These are phyloP conservation scores for Ustulina deusta DNA, from an alignment of 2,329 filamentous ascomycete genomes.

Conservation along the genomic window DNA sequence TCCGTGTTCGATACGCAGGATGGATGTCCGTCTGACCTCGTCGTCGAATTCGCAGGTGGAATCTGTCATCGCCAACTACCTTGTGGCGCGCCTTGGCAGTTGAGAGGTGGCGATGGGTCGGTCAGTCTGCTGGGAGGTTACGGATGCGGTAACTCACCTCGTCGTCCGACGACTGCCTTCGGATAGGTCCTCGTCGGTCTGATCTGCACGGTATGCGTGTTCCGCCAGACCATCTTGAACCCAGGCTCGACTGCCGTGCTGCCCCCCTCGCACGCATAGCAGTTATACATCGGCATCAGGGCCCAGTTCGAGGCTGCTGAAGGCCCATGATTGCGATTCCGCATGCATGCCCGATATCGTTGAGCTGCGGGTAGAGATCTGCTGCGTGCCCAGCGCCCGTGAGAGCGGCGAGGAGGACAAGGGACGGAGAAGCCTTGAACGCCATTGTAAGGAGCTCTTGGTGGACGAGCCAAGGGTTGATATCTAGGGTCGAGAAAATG, in stretches of 20 bases:
- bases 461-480: not conserved
- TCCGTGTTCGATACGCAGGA: slow-evolving; percentile 2
- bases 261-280: slow-evolving; percentile 14
- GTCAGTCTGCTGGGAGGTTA: not conserved
- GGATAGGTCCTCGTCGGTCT: slow-evolving; percentile 29
- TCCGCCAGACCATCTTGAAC: slow-evolving; percentile 34
- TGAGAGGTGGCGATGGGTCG: not conserved
- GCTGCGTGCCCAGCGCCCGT: not conserved
- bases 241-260: slow-evolving; percentile 21
- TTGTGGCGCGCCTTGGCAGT: slow-evolving; percentile 28
- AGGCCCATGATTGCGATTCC: slow-evolving; percentile 13
- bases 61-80: not conserved
- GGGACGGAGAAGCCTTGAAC: not conserved
- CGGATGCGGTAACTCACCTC: slow-evolving; percentile 13
- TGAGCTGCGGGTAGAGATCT: slow-evolving; percentile 28
- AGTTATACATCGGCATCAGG: slow-evolving; percentile 10
- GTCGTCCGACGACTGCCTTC: no score
- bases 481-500: not conserved
- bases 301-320: slow-evolving; percentile 30
- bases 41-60: slow-evolving; percentile 21
- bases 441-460: slow-evolving; percentile 1
- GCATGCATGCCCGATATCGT: slow-evolving; percentile 32
- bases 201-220: slow-evolving; percentile 20
- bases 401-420: slow-evolving; percentile 15
- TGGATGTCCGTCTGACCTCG: not conserved